Evolutionary conservation across 1,284 basidiomycete genomes (phyloP).

Genomic region (Amylostereum areolatum): DNA sequence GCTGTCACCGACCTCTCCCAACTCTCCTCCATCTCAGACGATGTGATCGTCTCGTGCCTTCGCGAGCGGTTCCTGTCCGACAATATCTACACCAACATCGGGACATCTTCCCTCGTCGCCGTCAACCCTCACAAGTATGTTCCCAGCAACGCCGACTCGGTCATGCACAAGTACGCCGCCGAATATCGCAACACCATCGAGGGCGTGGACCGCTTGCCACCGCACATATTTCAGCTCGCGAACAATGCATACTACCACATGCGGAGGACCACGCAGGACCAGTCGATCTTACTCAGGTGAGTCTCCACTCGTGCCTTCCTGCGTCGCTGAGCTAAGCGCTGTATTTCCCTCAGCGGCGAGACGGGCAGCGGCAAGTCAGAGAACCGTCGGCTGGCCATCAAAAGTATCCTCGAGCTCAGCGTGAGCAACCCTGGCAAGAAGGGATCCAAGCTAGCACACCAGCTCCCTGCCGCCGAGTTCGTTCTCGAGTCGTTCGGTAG

Average conservation of each 20-base stretch:
- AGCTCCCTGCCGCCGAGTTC: conserved; percentile 91
- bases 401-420: conserved; percentile 83
- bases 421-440: conserved; percentile 91
- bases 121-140: conserved; percentile 90
- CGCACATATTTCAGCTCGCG: conserved; percentile 84
- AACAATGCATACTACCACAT: conserved; percentile 96
- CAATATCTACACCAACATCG: conserved; percentile 75
- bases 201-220: conserved; percentile 40
- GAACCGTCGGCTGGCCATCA: conserved; percentile 84
- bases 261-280: conserved; percentile 90
- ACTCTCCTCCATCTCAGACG: conserved; percentile 62
- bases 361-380: conserved; percentile 94
- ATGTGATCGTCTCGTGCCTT: conserved; percentile 75
- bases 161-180: conserved; percentile 78
- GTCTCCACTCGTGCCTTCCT: conserved; percentile 18
- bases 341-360: conserved; percentile 61
- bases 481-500: conserved; percentile 93
- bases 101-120: conserved; percentile 68
- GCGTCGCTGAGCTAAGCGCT: too few species aligned
- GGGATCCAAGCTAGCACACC: conserved; percentile 78
- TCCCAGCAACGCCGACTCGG: conserved; percentile 71
- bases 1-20: conserved; percentile 58
- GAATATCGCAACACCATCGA: conserved; percentile 52
- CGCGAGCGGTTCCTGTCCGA: conserved; percentile 84
- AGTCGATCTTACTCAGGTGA: conserved; percentile 81